A percentile compares a stretch with the other conserved stretches of the same genome.
Evolutionary conservation across 2,329 filamentous ascomycete species (phyloP).

Genomic region (Cryphonectria carpinicola): DNA sequence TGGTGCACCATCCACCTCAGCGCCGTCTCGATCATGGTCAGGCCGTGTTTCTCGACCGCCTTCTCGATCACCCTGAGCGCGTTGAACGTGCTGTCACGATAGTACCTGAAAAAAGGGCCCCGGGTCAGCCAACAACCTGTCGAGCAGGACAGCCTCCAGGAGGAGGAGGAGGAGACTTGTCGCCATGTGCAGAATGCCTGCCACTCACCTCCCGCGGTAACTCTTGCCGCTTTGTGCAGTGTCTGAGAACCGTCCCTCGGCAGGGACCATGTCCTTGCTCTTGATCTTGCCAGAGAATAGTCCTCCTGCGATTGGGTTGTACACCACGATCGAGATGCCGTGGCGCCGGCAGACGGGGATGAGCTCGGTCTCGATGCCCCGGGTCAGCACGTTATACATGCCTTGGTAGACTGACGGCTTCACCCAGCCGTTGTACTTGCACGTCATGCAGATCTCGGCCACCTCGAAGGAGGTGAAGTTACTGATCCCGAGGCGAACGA

Average conservation of each 20-base stretch:
- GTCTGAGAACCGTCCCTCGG: constrained; percentile 72
- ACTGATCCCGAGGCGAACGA: constrained; percentile 76
- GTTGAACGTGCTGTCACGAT: constrained; percentile 65
- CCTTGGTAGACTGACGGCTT: constrained; percentile 77
- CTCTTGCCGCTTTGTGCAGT: constrained; percentile 49
- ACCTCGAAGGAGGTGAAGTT: constrained; percentile 91
- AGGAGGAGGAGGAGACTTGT: not conserved
- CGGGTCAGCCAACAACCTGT: not conserved
- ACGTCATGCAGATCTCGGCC: constrained; percentile 80
- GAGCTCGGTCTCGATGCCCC: constrained; percentile 75
- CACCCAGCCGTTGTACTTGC: constrained; percentile 80
- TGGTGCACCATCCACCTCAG: constrained; percentile 77
- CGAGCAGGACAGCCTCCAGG: not conserved
- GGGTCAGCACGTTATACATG: constrained; percentile 84
- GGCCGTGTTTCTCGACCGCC: constrained; percentile 67
- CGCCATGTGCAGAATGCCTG: not conserved
- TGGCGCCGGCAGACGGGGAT: constrained; percentile 75
- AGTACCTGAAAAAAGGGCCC: constrained; percentile 52
- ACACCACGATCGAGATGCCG: constrained; percentile 77
- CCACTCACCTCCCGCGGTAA: constrained; percentile 59
- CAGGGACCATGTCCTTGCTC: constrained; percentile 62
- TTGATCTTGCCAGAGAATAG: constrained; percentile 82
- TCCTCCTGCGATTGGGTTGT: constrained; percentile 82
- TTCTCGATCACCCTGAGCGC: constrained; percentile 71
- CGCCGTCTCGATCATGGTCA: constrained; percentile 74